A percentile compares a stretch with the other conserved stretches of the same genome.
Conservation (phyloP, 2,329 filamentous ascomycete genomes). For the Plenodomus tracheiphilus region DNA sequence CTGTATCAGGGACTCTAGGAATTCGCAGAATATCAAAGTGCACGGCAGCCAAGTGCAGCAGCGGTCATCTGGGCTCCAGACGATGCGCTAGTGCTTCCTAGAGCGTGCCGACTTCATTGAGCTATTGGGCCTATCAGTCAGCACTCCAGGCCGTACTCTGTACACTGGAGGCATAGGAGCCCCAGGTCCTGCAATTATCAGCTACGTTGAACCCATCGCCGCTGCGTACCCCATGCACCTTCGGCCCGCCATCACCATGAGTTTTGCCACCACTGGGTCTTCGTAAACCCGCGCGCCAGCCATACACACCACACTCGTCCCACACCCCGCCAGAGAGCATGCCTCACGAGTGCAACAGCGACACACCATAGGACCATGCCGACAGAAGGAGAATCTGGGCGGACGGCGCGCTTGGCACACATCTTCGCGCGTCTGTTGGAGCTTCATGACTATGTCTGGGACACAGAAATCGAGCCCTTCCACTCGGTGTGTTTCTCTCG, state of each 20-base stretch:
- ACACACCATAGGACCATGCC: constrained; percentile 15
- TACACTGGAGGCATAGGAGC: background rate
- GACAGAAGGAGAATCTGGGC: constrained; percentile 9
- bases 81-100: no score
- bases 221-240: background rate
- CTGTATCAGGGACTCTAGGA: no score
- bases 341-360: constrained; percentile 1
- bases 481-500: constrained; percentile 46
- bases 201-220: background rate
- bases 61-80: no score
- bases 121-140: constrained; percentile 10
- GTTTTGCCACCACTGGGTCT: background rate
- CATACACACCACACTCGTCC: background rate
- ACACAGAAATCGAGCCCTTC: constrained; percentile 49
- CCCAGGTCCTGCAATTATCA: background rate
- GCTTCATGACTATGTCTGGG: constrained; percentile 46
- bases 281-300: background rate
- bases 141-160: constrained; percentile 6
- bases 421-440: constrained; percentile 43
- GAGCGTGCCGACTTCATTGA: background rate
- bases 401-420: constrained; percentile 33
- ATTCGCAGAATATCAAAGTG: no score
- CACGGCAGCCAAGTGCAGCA: no score
- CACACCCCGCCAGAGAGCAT: constrained; percentile 8
- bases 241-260: background rate